phyloP scores from a whole-genome alignment of 192 early-diverging fungal species.

The Backusella luteola region DNA sequence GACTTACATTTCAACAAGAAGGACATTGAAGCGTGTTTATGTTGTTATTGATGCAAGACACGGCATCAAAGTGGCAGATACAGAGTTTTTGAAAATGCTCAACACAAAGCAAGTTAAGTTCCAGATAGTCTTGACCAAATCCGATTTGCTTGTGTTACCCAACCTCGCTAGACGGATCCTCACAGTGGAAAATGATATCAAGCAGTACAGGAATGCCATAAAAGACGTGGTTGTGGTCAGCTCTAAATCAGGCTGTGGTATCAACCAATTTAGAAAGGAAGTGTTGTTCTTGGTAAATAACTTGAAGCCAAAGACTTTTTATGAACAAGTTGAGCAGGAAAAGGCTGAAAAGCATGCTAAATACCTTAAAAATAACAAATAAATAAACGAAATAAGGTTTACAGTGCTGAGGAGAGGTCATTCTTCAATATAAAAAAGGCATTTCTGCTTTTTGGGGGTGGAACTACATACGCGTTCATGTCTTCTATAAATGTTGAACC shows the following conservation, averaged over 20 bases:
- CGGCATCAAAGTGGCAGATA: constrained; percentile 59
- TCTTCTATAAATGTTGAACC: too few relatives aligned
- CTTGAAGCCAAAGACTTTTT: constrained; percentile 11
- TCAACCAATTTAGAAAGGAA: constrained; percentile 71
- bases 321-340: background rate
- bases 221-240: constrained; percentile 62
- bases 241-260: constrained; percentile 52
- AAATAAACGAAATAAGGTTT: background rate
- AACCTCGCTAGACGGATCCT: constrained; percentile 62
- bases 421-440: too few relatives aligned
- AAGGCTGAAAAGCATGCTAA: constrained; percentile 3
- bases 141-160: constrained; percentile 62
- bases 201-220: constrained; percentile 35
- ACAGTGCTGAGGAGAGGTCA: background rate
- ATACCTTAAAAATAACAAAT: constrained; percentile 4
- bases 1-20: constrained; percentile 56
- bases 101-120: constrained; percentile 45
- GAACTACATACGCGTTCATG: too few relatives aligned
- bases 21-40: constrained; percentile 58
- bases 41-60: constrained; percentile 79
- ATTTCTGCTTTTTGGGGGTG: too few relatives aligned
- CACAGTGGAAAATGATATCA: constrained; percentile 44
- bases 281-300: constrained; percentile 39
- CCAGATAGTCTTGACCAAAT: constrained; percentile 69
- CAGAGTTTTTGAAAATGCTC: constrained; percentile 52